Base-by-base conservation (phyloP, 768 basidiomycete species). In the Russula brevipes region DNA sequence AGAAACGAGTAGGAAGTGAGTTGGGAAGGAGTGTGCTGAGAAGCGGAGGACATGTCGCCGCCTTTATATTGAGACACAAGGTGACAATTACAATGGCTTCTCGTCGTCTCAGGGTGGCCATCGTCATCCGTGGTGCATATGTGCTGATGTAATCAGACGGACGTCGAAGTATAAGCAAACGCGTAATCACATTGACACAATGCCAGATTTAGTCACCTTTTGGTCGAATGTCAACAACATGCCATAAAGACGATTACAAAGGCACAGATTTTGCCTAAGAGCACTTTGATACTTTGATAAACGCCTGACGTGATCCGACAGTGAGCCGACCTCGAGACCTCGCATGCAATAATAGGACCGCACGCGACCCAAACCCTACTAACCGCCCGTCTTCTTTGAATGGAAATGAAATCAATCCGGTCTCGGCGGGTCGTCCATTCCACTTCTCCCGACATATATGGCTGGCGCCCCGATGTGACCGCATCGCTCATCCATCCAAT, bases 61-160 rank as follows among this genome's bases (percentile, higher is more conserved):
- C 42, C 57, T 53, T 63, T 53, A 52, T 58, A 58, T 58, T 33
- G 16, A 57, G 7, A 12, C 2, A 19, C 35, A 35, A 9, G 50
- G 51, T 52, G 51, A 52, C 51, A 51, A 52, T 9, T 9, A 52
- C 35, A 3, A 10, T 47, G 9, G 5, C 16, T 47, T 47, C 30
- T 10, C 4, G 7, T 24, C 24, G 24, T 24, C 24, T 24, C 24
- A 24, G 24, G 24, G 24, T 24, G 24, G 24, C 24, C 24, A 24
- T 24, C 24, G 24, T 24, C 24, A 24, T 24, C 24, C 24, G 24
- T 1, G 24, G 24, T 24, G 24, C 24, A 24, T 1, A 24, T 3
- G 38, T 1, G 51, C 31, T 59, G 38, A 58, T 5, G 35, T 63
- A 54, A 63, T 17, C 12, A 10, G 1, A 14, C 54, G 61, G 41